Evolutionary conservation across 257 asterid genomes (phyloP).

Genomic region (Parsonsia alboflavescens): DNA sequence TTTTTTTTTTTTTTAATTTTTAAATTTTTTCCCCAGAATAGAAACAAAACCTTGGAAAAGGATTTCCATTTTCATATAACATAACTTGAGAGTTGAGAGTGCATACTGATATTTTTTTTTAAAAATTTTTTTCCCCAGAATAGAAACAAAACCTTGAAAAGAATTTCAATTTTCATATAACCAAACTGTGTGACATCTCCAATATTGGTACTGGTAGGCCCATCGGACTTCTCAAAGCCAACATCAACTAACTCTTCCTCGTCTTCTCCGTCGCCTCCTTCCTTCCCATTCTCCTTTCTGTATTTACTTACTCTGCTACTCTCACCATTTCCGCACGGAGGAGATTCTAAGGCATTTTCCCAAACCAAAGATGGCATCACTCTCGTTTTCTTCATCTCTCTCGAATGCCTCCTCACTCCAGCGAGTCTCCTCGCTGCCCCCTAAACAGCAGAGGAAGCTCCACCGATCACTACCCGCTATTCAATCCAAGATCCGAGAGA

Average conservation of each 20-base stretch:
- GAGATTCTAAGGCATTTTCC: constrained; percentile 14
- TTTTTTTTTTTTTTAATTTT: too few relatives aligned
- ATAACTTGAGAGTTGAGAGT: too few relatives aligned
- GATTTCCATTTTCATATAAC: not conserved
- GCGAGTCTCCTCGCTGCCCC: constrained; percentile 40
- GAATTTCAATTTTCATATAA: not conserved
- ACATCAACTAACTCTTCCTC: constrained; percentile 40
- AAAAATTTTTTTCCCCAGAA: too few relatives aligned
- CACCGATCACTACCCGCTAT: constrained; percentile 24
- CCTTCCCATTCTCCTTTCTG: not conserved
- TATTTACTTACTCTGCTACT: constrained; percentile 2
- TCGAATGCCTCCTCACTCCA: constrained; percentile 40
- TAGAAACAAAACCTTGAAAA: too few relatives aligned
- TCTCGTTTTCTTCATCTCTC: constrained; percentile 57
- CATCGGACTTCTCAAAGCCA: constrained; percentile 41
- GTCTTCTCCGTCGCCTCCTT: constrained; percentile 55
- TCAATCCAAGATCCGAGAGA: constrained; percentile 76
- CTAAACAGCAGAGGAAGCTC: constrained; percentile 12
- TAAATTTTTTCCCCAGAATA: too few relatives aligned
- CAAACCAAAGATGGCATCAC: constrained; percentile 19
- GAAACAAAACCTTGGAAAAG: too few relatives aligned
- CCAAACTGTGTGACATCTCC: not conserved
- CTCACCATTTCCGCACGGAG: not conserved
- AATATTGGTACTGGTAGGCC: not conserved
- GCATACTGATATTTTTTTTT: too few relatives aligned